Evolutionary conservation across 106 monocot species (phyloP).

Genomic region (Phalaenopsis equestris): DNA sequence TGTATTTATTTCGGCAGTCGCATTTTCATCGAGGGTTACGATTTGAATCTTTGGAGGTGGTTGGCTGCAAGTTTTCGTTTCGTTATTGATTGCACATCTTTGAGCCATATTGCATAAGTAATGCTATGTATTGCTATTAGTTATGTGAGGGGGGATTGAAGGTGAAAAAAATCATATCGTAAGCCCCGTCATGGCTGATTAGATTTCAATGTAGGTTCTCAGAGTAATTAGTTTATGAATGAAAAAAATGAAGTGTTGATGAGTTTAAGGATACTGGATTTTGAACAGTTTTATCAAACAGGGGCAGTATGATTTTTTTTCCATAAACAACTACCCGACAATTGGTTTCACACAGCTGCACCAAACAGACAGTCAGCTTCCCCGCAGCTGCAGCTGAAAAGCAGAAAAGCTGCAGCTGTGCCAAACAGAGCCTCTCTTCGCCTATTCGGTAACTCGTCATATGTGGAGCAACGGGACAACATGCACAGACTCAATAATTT

Average conservation of each 20-base stretch:
- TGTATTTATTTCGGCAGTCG: background rate
- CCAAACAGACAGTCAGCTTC: too few species aligned
- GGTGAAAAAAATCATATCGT: background rate
- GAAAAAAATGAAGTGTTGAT: background rate
- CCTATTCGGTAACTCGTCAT: too few species aligned
- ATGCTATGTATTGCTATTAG: background rate
- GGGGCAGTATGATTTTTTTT: too few species aligned
- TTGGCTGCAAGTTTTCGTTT: background rate
- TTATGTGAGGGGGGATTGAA: background rate
- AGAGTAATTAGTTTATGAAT: background rate
- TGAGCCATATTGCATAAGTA: background rate
- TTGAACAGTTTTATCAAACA: too few species aligned
- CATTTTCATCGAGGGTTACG: background rate
- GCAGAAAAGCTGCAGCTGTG: too few species aligned
- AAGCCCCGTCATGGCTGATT: background rate
- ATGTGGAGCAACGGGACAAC: too few species aligned
- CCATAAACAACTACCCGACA: too few species aligned
- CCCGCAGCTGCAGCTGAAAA: too few species aligned
- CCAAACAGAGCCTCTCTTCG: too few species aligned
- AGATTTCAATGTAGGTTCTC: background rate
- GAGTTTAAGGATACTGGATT: too few species aligned
- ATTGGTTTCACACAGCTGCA: too few species aligned
- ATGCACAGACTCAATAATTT: too few species aligned
- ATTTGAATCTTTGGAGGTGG: background rate
- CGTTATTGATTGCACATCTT: background rate